Percentiles rank a stretch among this genome's conserved stretches.
Conservation (phyloP, 2,329 filamentous ascomycete genomes). For the Aaosphaeria pasadenensis region DNA sequence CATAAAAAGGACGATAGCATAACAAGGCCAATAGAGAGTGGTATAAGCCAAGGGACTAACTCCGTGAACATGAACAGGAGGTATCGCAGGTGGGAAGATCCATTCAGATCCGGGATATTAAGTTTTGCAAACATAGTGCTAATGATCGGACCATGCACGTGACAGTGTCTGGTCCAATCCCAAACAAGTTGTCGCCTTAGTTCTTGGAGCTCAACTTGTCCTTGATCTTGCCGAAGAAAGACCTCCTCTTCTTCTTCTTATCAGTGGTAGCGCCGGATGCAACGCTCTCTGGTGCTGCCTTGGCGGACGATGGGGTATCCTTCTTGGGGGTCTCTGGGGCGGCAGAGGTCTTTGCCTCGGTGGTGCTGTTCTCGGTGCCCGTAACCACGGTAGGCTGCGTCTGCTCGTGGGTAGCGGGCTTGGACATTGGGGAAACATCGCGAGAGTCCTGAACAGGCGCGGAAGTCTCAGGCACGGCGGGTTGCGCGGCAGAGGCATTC, state of each 20-base stretch:
- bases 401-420: slow-evolving; percentile 33
- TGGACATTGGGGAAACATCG: slow-evolving; percentile 42
- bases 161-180: slow-evolving; percentile 8
- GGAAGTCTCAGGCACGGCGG: slow-evolving; percentile 1
- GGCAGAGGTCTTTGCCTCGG: slow-evolving; percentile 16
- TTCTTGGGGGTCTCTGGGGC: slow-evolving; percentile 30
- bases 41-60: slow-evolving; percentile 36
- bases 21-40: slow-evolving; percentile 23
- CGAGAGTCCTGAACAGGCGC: slow-evolving; percentile 29
- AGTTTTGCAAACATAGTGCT: neutral
- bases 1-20: slow-evolving; percentile 1
- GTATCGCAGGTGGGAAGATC: slow-evolving; percentile 12
- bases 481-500: slow-evolving; percentile 35
- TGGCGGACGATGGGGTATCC: slow-evolving; percentile 22
- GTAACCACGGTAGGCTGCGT: slow-evolving; percentile 41
- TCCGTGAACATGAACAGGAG: slow-evolving; percentile 27
- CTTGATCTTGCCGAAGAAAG: slow-evolving; percentile 49
- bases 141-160: neutral
- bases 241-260: slow-evolving; percentile 49
- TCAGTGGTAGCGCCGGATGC: slow-evolving; percentile 23
- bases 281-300: slow-evolving; percentile 40
- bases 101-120: slow-evolving; percentile 1
- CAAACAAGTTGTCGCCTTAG: slow-evolving; percentile 12
- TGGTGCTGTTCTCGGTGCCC: slow-evolving; percentile 35
- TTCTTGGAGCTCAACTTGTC: slow-evolving; percentile 42